Conservation (phyloP, 2,329 filamentous ascomycete genomes). For the Ophiognomonia clavigignenti-juglandacearum region DNA sequence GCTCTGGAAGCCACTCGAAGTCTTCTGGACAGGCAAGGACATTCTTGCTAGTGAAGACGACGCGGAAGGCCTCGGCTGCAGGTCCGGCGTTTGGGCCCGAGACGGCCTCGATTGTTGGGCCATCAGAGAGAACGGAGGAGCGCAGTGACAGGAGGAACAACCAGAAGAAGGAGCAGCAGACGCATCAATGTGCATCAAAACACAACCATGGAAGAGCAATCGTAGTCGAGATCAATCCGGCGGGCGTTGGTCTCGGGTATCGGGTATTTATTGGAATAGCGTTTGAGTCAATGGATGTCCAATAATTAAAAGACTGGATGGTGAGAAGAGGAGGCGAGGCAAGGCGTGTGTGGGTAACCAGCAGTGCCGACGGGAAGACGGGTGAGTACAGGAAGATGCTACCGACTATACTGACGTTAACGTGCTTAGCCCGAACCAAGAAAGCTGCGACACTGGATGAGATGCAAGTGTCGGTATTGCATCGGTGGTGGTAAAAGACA, state of each 20-base stretch:
- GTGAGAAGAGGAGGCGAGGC: not conserved
- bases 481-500: not conserved
- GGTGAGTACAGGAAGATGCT: slow-evolving; percentile 13
- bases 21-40: slow-evolving; percentile 11
- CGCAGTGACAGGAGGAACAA: slow-evolving; percentile 7
- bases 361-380: slow-evolving; percentile 10
- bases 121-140: not conserved
- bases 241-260: not conserved
- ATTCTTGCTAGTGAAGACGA: slow-evolving; percentile 9
- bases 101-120: slow-evolving; percentile 5
- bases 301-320: slow-evolving; percentile 10
- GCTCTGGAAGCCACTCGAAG: slow-evolving; percentile 23
- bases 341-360: slow-evolving; percentile 4
- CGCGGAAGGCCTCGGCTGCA: slow-evolving; percentile 13
- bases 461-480: not conserved
- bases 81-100: slow-evolving; percentile 11
- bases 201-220: not conserved
- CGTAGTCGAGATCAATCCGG: not conserved
- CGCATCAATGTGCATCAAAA: slow-evolving; percentile 5
- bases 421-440: slow-evolving; percentile 3
- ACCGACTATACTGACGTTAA: slow-evolving; percentile 9
- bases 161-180: not conserved
- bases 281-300: slow-evolving; percentile 9
- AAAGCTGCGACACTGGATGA: slow-evolving; percentile 5
- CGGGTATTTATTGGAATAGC: not conserved